Evolutionary conservation across 2,329 filamentous ascomycete genomes (phyloP).

Genomic region (Cryphonectria parasitica): DNA sequence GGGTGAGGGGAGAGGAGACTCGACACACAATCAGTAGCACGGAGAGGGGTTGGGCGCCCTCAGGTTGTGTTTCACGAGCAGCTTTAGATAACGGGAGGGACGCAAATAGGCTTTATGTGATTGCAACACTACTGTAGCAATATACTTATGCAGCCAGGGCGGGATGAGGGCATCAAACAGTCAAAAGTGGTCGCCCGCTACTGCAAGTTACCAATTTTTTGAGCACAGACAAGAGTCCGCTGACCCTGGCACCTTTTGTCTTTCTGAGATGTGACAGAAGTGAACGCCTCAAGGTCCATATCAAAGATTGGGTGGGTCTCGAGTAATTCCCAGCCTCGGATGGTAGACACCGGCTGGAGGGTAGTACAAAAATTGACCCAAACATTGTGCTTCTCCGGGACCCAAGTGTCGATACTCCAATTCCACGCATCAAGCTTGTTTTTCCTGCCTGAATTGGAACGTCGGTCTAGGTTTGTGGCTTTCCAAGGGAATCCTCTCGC

Average conservation of each 20-base stretch:
- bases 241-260: not conserved
- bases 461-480: not conserved
- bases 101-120: not conserved
- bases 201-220: not conserved
- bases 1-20: too few relatives aligned
- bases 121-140: not conserved
- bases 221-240: not conserved
- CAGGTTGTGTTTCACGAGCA: not conserved
- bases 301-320: not conserved
- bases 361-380: not conserved
- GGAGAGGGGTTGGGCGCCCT: not conserved
- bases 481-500: not conserved
- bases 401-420: not conserved
- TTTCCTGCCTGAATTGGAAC: not conserved
- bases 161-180: not conserved
- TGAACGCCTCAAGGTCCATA: not conserved
- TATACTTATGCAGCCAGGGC: not conserved
- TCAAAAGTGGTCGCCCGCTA: not conserved
- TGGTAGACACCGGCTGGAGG: not conserved
- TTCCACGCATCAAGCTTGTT: not conserved
- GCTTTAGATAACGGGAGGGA: not conserved
- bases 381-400: not conserved
- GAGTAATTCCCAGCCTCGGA: not conserved
- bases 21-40: conserved; percentile 5
- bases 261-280: not conserved